Conservation (phyloP, 1,139 yeast genomes). For the Candida sanyaensis region DNA sequence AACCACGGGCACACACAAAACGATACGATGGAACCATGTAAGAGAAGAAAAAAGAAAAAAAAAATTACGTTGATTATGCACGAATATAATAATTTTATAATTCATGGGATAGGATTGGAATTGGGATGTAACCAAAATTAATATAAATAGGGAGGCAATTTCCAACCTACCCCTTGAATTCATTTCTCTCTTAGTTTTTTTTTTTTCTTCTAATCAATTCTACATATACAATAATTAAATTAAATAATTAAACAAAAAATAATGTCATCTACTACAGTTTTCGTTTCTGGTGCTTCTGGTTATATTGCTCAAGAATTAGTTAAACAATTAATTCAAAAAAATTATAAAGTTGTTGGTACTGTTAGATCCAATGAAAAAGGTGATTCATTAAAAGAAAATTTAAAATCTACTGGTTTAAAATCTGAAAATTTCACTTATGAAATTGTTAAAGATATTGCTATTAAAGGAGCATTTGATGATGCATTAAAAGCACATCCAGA, state of each 20-base stretch:
- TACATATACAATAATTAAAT: too few relatives aligned
- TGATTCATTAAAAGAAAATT: slow-evolving; percentile 19
- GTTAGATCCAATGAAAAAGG: slow-evolving; percentile 36
- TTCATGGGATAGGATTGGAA: too few relatives aligned
- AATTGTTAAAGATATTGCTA: slow-evolving; percentile 28
- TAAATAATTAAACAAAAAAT: background rate
- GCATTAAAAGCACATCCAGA: slow-evolving; percentile 31
- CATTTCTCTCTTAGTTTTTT: too few relatives aligned
- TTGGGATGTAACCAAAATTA: too few relatives aligned
- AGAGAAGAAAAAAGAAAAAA: too few relatives aligned
- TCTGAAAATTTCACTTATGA: slow-evolving; percentile 14
- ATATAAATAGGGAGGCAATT: too few relatives aligned
- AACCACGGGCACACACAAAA: too few relatives aligned
- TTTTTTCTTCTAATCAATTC: too few relatives aligned
- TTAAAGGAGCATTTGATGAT: slow-evolving; percentile 31
- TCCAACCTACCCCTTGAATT: too few relatives aligned
- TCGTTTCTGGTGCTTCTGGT: slow-evolving; percentile 41
- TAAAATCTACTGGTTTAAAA: background rate
- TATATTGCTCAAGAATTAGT: slow-evolving; percentile 32
- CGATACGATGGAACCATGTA: too few relatives aligned
- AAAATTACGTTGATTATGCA: too few relatives aligned
- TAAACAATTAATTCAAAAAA: slow-evolving; percentile 22
- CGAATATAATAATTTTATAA: too few relatives aligned
- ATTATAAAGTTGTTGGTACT: slow-evolving; percentile 34
- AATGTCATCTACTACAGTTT: slow-evolving; percentile 16